Conservation (phyloP, 1,284 basidiomycete species). For the Puccinia polysora region DNA sequence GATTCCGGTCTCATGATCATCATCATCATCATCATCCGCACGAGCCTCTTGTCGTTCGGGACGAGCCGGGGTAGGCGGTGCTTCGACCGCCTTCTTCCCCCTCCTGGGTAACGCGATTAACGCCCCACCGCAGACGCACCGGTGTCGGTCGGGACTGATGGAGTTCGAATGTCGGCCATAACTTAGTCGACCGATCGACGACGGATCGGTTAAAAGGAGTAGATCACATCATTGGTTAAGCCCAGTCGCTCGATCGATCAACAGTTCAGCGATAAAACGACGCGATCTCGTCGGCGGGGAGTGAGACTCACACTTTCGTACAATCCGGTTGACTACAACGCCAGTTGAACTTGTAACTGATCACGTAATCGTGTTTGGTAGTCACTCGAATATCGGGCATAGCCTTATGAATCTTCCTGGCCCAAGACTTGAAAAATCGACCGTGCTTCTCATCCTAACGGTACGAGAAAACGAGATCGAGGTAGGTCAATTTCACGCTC, state of each 20-base stretch:
- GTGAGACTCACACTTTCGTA: constrained; percentile 59
- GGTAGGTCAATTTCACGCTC: too few relatives aligned
- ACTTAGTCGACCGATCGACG: too few relatives aligned
- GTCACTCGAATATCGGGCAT: constrained; percentile 66
- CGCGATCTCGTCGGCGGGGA: not conserved
- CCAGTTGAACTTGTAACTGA: constrained; percentile 72
- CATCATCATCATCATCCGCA: too few relatives aligned
- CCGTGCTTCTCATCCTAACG: constrained; percentile 57
- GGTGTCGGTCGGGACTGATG: constrained; percentile 64
- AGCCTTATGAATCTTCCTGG: constrained; percentile 60
- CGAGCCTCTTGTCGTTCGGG: too few relatives aligned
- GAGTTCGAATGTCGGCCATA: constrained; percentile 73
- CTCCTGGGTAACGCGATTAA: constrained; percentile 32
- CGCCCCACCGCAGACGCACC: constrained; percentile 55
- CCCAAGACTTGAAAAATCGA: constrained; percentile 48
- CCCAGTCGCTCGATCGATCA: too few relatives aligned
- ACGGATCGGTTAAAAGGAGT: too few relatives aligned
- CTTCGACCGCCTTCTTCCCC: not conserved
- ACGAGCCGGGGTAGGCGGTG: not conserved
- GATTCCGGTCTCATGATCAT: not conserved
- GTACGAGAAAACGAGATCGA: too few relatives aligned
- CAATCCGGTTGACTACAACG: constrained; percentile 61
- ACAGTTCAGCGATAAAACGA: too few relatives aligned
- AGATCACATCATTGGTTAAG: too few relatives aligned
- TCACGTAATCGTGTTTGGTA: constrained; percentile 71